Conservation (phyloP, 225 moss, liverwort and hornwort species). For the Straminergon stramineum region DNA sequence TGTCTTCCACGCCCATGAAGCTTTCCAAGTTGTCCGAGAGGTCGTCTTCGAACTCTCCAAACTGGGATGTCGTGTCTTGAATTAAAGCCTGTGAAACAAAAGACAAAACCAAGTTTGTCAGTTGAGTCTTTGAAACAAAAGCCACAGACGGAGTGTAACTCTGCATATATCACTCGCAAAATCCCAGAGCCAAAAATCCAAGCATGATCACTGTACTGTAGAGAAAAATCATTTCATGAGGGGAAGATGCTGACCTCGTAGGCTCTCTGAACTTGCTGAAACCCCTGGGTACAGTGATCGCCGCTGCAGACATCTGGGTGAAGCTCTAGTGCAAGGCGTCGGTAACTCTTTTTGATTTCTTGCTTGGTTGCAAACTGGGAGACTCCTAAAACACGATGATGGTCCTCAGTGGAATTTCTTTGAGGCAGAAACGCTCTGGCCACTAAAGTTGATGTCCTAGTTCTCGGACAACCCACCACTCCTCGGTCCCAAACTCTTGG, state of each 20-base stretch:
- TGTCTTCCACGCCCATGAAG: slow-evolving; percentile 52
- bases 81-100: slow-evolving; percentile 15
- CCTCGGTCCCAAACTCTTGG: neutral
- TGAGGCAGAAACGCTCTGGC: slow-evolving; percentile 7
- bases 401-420: slow-evolving; percentile 2
- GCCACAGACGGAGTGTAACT: neutral
- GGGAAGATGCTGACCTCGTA: slow-evolving; percentile 21
- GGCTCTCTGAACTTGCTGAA: slow-evolving; percentile 33
- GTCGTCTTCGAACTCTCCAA: slow-evolving; percentile 42
- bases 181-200: neutral
- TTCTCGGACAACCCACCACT: neutral
- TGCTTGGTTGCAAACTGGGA: slow-evolving; percentile 28
- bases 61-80: slow-evolving; percentile 15
- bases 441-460: neutral
- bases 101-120: neutral
- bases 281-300: slow-evolving; percentile 27
- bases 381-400: slow-evolving; percentile 15
- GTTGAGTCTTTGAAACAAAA: neutral
- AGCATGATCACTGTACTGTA: neutral
- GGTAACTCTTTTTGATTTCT: slow-evolving; percentile 37
- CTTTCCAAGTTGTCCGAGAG: slow-evolving; percentile 34
- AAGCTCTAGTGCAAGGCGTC: slow-evolving; percentile 30
- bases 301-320: slow-evolving; percentile 41
- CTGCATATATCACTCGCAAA: neutral
- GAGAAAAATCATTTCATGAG: neutral